A percentile compares a stretch with the other conserved stretches of the same genome.
Conservation (phyloP, 1,284 basidiomycete species). For the Ustilago shanxiensis region DNA sequence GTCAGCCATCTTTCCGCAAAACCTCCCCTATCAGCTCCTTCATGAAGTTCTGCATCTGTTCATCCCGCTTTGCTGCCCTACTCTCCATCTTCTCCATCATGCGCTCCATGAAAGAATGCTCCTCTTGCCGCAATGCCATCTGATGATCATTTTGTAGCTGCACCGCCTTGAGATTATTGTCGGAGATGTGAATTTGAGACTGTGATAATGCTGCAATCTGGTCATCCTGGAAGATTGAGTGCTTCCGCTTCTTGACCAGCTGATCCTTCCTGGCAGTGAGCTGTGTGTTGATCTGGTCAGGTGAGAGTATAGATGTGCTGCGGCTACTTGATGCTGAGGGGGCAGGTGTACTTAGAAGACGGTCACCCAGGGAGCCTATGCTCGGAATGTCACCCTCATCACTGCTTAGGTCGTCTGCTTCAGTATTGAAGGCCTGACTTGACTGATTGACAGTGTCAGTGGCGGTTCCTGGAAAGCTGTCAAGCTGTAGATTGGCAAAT, state of each 20-base stretch:
- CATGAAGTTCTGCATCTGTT: constrained; percentile 11
- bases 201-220: neutral
- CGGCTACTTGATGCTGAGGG: neutral
- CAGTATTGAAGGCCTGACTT: no score
- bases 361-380: neutral
- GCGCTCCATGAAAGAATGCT: constrained; percentile 6
- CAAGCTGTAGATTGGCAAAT: neutral
- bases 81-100: constrained; percentile 10
- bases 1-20: neutral
- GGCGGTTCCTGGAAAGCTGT: neutral
- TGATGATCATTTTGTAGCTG: constrained; percentile 1
- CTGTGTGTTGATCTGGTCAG: neutral
- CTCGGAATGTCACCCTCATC: neutral
- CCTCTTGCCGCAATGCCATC: neutral
- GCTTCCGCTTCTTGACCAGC: neutral
- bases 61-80: neutral
- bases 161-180: neutral
- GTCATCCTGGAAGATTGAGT: neutral
- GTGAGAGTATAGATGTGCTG: neutral
- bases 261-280: neutral
- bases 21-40: neutral
- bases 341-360: neutral
- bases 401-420: neutral
- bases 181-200: constrained; percentile 6
- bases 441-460: no score